These are phyloP conservation scores for Ephemerocybe angulata DNA, from an alignment of 768 basidiomycete genomes.

Conservation along the genomic window DNA sequence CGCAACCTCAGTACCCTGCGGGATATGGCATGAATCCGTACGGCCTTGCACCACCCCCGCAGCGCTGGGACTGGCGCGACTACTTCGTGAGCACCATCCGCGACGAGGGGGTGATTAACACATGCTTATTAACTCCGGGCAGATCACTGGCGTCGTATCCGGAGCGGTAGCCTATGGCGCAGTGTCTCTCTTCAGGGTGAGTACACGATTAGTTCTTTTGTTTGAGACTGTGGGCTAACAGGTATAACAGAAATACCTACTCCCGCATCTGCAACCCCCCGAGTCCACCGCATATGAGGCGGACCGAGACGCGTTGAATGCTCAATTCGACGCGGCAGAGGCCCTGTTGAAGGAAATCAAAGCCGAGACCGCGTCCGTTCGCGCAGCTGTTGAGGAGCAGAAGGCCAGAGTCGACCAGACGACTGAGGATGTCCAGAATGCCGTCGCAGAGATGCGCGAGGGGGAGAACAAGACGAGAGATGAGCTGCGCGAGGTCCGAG, in stretches of 20 bases:
- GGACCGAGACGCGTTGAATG: conserved; percentile 78
- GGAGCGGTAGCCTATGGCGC: conserved; percentile 82
- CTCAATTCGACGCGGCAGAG: conserved; percentile 89
- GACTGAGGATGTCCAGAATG: conserved; percentile 66
- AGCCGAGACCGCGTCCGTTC: conserved; percentile 67
- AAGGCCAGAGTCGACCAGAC: conserved; percentile 67
- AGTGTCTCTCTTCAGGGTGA: conserved; percentile 71
- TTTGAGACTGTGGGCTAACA: not conserved
- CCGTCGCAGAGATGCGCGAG: conserved; percentile 71
- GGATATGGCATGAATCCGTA: conserved; percentile 42
- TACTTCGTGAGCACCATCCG: conserved; percentile 70
- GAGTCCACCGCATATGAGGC: conserved; percentile 84
- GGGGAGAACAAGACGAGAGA: conserved; percentile 76
- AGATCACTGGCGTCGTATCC: conserved; percentile 93
- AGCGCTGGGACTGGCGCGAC: conserved; percentile 91
- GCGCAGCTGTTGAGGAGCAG: conserved; percentile 72
- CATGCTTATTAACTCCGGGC: conserved; percentile 18
- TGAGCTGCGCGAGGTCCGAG: conserved; percentile 88
- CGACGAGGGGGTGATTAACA: conserved; percentile 14
- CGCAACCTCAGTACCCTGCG: conserved; percentile 33
- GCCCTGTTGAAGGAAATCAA: conserved; percentile 78
- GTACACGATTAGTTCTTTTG: conserved; percentile 13
- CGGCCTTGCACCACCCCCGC: conserved; percentile 38
- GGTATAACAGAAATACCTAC: conserved; percentile 70
- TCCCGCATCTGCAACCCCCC: conserved; percentile 89